Conservation (phyloP, 192 early-diverging fungal genomes). For the Backusella luteola region DNA sequence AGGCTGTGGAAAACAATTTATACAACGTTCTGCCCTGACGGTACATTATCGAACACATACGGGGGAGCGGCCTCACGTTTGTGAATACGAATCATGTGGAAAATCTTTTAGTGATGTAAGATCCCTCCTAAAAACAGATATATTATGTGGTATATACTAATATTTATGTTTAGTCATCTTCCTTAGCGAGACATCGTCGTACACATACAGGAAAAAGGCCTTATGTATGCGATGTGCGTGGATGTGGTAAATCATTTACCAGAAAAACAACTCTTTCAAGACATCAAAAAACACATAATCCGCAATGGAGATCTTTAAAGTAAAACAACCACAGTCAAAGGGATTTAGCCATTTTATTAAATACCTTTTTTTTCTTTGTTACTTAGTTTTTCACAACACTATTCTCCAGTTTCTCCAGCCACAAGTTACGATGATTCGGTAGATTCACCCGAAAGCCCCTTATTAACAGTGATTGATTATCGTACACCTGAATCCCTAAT, state of each 20-base stretch:
- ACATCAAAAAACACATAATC: slow-evolving; percentile 58
- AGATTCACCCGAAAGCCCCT: slow-evolving; percentile 2
- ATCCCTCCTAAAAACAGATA: neutral
- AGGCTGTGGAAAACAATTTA: slow-evolving; percentile 54
- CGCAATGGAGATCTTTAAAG: slow-evolving; percentile 44
- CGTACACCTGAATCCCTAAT: neutral
- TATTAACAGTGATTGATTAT: slow-evolving; percentile 2
- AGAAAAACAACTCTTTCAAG: slow-evolving; percentile 64
- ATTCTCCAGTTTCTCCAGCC: slow-evolving; percentile 5
- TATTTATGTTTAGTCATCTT: slow-evolving; percentile 55
- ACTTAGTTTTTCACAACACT: neutral
- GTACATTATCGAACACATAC: slow-evolving; percentile 64
- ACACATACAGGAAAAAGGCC: slow-evolving; percentile 79
- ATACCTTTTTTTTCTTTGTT: neutral
- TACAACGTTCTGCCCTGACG: slow-evolving; percentile 57
- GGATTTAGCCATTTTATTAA: neutral
- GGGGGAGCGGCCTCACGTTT: slow-evolving; percentile 65
- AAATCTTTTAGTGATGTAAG: slow-evolving; percentile 71
- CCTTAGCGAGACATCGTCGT: slow-evolving; percentile 73
- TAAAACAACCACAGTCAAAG: slow-evolving; percentile 9
- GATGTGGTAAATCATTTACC: slow-evolving; percentile 75
- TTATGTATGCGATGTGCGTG: slow-evolving; percentile 63
- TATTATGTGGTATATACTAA: neutral
- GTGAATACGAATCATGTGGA: slow-evolving; percentile 57
- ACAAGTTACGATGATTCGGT: slow-evolving; percentile 10